Percentiles rank a stretch among this genome's conserved stretches.
Evolutionary conservation across 1,284 basidiomycete genomes (phyloP).

Genomic region (Fistulina hepatica): DNA sequence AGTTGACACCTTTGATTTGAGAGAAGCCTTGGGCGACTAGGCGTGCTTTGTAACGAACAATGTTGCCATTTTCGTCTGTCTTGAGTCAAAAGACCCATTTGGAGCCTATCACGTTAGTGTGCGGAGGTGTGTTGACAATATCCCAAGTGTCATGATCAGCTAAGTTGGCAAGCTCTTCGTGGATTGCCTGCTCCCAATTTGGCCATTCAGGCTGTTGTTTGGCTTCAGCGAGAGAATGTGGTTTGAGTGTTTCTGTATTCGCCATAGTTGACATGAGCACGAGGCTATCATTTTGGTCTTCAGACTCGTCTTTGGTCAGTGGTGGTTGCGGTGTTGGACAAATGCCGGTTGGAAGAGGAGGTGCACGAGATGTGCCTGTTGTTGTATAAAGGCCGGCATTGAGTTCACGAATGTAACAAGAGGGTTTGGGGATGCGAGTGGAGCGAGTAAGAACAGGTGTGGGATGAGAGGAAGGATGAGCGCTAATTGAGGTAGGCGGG

Average conservation of each 20-base stretch:
- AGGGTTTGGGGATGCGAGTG: too few species aligned
- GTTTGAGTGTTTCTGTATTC: background rate
- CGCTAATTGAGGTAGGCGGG: too few species aligned
- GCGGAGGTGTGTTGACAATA: slow-evolving; percentile 5
- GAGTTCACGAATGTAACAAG: too few species aligned
- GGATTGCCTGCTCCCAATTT: slow-evolving; percentile 13
- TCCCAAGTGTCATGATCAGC: slow-evolving; percentile 9
- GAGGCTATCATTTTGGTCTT: too few species aligned
- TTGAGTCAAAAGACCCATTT: slow-evolving; percentile 12
- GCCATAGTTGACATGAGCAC: background rate
- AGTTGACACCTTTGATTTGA: slow-evolving; percentile 2
- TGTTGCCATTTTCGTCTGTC: slow-evolving; percentile 1
- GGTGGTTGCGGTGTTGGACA: too few species aligned
- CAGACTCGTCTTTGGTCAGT: background rate
- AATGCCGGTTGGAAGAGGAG: too few species aligned
- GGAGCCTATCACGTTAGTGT: slow-evolving; percentile 9
- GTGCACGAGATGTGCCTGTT: too few species aligned
- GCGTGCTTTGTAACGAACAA: slow-evolving; percentile 4
- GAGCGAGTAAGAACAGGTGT: too few species aligned
- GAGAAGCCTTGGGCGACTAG: slow-evolving; percentile 4
- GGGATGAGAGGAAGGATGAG: too few species aligned
- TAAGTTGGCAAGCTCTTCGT: slow-evolving; percentile 14
- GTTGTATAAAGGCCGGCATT: too few species aligned
- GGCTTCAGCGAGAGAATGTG: background rate
- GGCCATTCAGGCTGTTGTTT: background rate